These are phyloP conservation scores for Dillenia suffruticosa DNA, from an alignment of 164 flowering plant species.

Conservation along the genomic window DNA sequence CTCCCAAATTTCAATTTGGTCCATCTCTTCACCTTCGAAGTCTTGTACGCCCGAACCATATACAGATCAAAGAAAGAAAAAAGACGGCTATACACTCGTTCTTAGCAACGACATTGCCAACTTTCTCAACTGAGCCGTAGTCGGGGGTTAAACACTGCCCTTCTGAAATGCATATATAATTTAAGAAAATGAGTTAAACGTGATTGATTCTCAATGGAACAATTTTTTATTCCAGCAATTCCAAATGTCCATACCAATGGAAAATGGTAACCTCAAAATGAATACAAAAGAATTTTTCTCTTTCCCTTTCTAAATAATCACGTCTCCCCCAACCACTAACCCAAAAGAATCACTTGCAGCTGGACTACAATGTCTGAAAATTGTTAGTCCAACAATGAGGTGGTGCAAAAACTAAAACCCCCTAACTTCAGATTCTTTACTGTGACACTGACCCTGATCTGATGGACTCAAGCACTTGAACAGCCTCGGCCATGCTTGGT, in stretches of 20 bases:
- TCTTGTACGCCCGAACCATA: no score
- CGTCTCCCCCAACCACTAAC: neutral
- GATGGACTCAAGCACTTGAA: slow-evolving; percentile 89
- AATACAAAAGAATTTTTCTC: slow-evolving; percentile 43
- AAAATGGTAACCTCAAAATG: slow-evolving; percentile 20
- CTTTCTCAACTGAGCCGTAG: no score
- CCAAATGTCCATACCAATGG: slow-evolving; percentile 31
- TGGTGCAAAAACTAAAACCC: neutral
- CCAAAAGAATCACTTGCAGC: no score
- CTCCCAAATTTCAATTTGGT: no score
- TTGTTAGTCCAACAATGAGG: no score
- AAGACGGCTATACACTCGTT: no score
- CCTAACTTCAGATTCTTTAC: neutral
- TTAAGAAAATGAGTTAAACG: slow-evolving; percentile 1
- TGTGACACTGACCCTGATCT: slow-evolving; percentile 47
- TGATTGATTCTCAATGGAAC: slow-evolving; percentile 13
- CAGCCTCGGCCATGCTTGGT: slow-evolving; percentile 98
- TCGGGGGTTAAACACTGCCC: no score
- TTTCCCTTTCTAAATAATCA: slow-evolving; percentile 2
- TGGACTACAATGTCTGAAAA: no score
- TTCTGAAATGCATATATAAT: neutral
- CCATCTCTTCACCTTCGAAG: no score
- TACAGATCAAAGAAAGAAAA: no score
- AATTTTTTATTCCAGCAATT: slow-evolving; percentile 33
- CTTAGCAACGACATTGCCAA: no score